Conservation (phyloP, 2,329 filamentous ascomycete genomes). For the Clarireedia paspali region DNA sequence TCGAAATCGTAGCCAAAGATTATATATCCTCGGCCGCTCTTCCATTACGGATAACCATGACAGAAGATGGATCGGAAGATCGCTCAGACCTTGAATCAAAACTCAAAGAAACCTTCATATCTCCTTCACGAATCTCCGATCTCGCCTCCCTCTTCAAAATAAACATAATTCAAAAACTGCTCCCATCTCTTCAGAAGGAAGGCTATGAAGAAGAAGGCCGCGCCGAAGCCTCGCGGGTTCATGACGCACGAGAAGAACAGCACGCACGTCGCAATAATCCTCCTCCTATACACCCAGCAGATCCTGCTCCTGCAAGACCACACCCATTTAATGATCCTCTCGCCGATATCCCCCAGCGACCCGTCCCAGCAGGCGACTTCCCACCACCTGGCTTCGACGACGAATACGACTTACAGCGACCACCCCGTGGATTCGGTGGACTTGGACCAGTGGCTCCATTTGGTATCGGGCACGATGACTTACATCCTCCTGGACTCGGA, state of each 20-base stretch:
- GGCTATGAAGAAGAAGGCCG: constrained; percentile 58
- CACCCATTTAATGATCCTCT: constrained; percentile 63
- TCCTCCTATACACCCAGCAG: constrained; percentile 39
- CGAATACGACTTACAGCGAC: constrained; percentile 74
- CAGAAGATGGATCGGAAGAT: constrained; percentile 41
- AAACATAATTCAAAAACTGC: constrained; percentile 75
- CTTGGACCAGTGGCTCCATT: constrained; percentile 40
- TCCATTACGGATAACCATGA: constrained; percentile 47
- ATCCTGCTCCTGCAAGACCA: constrained; percentile 55
- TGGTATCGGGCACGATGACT: constrained; percentile 75
- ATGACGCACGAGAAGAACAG: constrained; percentile 34
- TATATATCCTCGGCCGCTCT: constrained; percentile 56
- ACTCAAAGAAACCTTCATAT: constrained; percentile 63
- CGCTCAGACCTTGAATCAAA: constrained; percentile 40
- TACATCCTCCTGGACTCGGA: constrained; percentile 80
- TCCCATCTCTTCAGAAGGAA: constrained; percentile 68
- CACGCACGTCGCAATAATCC: constrained; percentile 33
- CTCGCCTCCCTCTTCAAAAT: constrained; percentile 67
- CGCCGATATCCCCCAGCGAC: constrained; percentile 50
- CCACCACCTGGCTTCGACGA: constrained; percentile 89
- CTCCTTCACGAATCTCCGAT: constrained; percentile 56
- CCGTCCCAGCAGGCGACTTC: constrained; percentile 65
- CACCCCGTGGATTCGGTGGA: constrained; percentile 42
- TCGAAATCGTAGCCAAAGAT: constrained; percentile 69
- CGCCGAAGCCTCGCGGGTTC: constrained; percentile 34